Evolutionary conservation across 2,329 filamentous ascomycete species (phyloP).

Genomic region (Chaetomiaceae sp.): DNA sequence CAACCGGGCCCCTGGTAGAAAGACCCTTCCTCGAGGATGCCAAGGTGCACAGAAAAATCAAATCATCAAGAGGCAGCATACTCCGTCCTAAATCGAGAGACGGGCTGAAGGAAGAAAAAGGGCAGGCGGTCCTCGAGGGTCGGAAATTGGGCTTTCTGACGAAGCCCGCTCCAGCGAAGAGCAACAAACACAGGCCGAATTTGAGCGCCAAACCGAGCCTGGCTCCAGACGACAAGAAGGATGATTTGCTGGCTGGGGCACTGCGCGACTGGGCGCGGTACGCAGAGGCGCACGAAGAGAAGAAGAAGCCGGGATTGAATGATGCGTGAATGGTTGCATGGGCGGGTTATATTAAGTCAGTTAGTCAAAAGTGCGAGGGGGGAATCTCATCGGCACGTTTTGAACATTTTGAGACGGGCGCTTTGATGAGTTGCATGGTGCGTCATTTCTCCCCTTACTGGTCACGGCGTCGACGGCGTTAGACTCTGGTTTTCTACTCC

Average conservation of each 20-base stretch:
- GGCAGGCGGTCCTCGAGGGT: not conserved
- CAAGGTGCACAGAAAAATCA: not conserved
- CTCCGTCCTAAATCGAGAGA: not conserved
- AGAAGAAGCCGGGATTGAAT: not conserved
- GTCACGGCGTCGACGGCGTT: not conserved
- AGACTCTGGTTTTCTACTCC: not conserved
- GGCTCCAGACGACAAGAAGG: not conserved
- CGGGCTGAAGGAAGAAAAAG: not conserved
- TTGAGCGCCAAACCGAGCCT: not conserved
- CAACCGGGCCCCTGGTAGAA: not conserved
- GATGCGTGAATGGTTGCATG: not conserved
- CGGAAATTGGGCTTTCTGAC: not conserved
- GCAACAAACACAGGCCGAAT: not conserved
- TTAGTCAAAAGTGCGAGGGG: too few species aligned
- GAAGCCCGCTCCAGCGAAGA: not conserved
- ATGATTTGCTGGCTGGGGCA: not conserved
- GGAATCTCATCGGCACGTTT: not conserved
- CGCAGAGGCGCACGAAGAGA: not conserved
- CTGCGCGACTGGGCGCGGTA: constrained; percentile 4
- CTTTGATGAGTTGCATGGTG: too few species aligned
- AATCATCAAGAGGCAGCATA: not conserved
- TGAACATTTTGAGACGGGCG: too few species aligned
- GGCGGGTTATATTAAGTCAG: not conserved
- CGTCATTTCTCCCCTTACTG: not conserved
- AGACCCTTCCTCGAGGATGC: constrained; percentile 9